Evolutionary conservation across 2,329 filamentous ascomycete genomes (phyloP), one percentile per base, ranked within the genome.

Genomic region (Stachybotrys chlorohalonatus): DNA sequence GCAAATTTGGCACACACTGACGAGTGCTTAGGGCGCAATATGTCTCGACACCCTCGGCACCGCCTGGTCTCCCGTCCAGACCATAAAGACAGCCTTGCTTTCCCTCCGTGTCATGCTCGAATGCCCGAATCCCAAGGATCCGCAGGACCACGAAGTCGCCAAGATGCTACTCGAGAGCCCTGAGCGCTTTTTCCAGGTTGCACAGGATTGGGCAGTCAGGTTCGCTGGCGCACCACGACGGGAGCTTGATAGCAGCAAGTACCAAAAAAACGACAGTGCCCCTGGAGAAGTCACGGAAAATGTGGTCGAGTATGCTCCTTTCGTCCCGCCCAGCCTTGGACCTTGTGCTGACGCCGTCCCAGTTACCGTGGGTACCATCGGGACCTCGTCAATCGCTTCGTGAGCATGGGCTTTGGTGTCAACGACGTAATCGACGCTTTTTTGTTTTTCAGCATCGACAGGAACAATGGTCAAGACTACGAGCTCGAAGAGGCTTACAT

Each of bases 11-110:
- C 9, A 13, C 36, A 9, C 39, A 3, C 15, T 16, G 3, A 13
- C 50, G 8, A 8, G 24, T 9, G 39, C 47, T n/a, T 58, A 97
- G 90, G 94, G 94, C 54, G 93, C 92, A 31, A 99, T 99, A 69
- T 99, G 94, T 67, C 84, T 99, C 54, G 94, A 99, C 68, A 97
- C 92, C 0, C 81, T 99, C 15, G 86, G 88, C 9, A 82, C 82
- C 11, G 90, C 89, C 62, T 99, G 94, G 94, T 96, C 93, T 6
- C 94, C 94, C 0, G 92, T 99, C 30, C 82, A 96, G 57, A 99
- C 93, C 13, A 93, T 99, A 70, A 97, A 96, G 74, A 95, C 90
- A 17, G 90, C 93, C 45, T 83, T 99, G 49, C 85, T 99, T 56
- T 96, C 92, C 31, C 80, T 99, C 36, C 92, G 96, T 70, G 93